These are phyloP conservation scores for Nakazawaea molendinolei DNA, from an alignment of 805 yeast species.

Conservation along the genomic window DNA sequence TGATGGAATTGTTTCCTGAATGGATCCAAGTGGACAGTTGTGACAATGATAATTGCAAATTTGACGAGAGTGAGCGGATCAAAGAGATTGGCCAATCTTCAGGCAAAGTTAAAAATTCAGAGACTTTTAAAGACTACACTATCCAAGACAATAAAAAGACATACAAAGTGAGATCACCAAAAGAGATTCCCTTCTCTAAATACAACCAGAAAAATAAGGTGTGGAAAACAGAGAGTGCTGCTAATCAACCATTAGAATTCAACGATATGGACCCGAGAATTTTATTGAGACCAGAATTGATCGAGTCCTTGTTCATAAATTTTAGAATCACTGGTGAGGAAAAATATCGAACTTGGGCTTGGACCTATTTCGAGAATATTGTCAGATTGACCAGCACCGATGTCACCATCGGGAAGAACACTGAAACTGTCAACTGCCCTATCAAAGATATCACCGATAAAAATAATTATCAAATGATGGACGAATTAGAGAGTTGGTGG, in stretches of 20 bases:
- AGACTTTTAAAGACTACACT: not conserved
- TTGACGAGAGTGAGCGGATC: slow-evolving; percentile 14
- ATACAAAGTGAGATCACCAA: slow-evolving; percentile 4
- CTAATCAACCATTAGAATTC: slow-evolving; percentile 14
- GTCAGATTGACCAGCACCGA: slow-evolving; percentile 23
- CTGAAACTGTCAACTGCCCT: slow-evolving; percentile 11
- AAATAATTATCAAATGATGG: slow-evolving; percentile 20
- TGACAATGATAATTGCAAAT: slow-evolving; percentile 18
- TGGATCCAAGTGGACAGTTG: slow-evolving; percentile 24
- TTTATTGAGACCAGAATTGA: slow-evolving; percentile 52
- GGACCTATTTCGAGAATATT: slow-evolving; percentile 37
- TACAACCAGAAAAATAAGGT: not conserved
- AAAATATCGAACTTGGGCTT: slow-evolving; percentile 50
- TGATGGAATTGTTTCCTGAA: slow-evolving; percentile 40
- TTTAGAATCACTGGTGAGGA: slow-evolving; percentile 56
- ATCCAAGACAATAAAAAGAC: not conserved
- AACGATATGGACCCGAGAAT: slow-evolving; percentile 29
- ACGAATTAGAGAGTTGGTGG: slow-evolving; percentile 45
- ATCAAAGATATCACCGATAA: slow-evolving; percentile 19
- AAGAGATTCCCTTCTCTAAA: slow-evolving; percentile 8
- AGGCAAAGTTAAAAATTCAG: too few species aligned
- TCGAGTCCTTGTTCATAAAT: slow-evolving; percentile 53
- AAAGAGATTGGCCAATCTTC: too few species aligned
- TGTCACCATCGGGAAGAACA: slow-evolving; percentile 23
- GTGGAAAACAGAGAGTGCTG: slow-evolving; percentile 9